Conservation (phyloP, 1,284 basidiomycete species). For the Cryptococcus hybrid region DNA sequence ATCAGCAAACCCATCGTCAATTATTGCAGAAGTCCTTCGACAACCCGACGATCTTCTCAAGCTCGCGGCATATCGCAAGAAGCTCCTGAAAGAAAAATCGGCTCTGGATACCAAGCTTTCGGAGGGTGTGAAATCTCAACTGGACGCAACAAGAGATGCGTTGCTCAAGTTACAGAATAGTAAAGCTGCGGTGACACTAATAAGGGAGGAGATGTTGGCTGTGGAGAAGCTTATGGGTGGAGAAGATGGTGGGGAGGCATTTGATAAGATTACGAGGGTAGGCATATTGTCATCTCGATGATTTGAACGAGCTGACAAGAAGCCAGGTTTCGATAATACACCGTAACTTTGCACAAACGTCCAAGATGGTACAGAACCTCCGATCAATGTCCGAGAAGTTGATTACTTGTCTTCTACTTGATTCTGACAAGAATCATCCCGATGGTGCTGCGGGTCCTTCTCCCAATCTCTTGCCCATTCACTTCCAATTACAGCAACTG, state of each 20-base stretch:
- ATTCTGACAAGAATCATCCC: conserved; percentile 60
- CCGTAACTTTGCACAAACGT: conserved; percentile 89
- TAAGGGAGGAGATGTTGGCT: conserved; percentile 89
- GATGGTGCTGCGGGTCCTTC: conserved; percentile 76
- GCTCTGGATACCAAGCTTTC: conserved; percentile 92
- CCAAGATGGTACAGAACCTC: conserved; percentile 91
- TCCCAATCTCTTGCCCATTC: conserved; percentile 82
- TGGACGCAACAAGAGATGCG: conserved; percentile 87
- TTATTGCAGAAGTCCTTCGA: conserved; percentile 68
- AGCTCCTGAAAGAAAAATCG: conserved; percentile 93
- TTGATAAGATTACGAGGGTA: conserved; percentile 89
- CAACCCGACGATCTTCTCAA: conserved; percentile 93
- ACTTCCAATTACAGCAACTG: conserved; percentile 84
- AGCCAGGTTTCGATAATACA: conserved; percentile 88
- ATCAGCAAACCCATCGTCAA: conserved; percentile 22
- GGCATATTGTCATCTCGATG: conserved; percentile 38
- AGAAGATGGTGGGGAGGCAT: conserved; percentile 53
- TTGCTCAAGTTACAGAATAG: conserved; percentile 81
- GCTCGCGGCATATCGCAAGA: conserved; percentile 84
- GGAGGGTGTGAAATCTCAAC: conserved; percentile 88
- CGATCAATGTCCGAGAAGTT: conserved; percentile 81
- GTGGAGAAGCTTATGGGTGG: conserved; percentile 66
- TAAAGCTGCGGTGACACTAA: conserved; percentile 73
- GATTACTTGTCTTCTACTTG: conserved; percentile 77
- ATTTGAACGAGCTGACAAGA: neutral